Evolutionary conservation across 78 protist genomes (phyloP).

Genomic region (Guillardia theta): DNA sequence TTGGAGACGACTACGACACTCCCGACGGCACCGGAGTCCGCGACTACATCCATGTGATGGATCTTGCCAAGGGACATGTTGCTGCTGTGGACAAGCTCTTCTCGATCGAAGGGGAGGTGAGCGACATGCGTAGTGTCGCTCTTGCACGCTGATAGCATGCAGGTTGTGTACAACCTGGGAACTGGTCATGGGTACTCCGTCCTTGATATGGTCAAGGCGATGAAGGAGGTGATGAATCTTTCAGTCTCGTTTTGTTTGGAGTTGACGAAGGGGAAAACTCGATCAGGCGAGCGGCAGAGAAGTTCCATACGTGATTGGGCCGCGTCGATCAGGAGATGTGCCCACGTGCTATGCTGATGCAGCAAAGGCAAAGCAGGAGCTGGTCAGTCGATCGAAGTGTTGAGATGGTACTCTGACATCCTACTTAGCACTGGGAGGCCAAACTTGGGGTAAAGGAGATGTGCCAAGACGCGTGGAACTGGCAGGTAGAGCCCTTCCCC

Average conservation of each 20-base stretch:
- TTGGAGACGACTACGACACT: slow-evolving; percentile 95
- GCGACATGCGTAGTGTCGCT: neutral
- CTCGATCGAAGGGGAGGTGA: neutral
- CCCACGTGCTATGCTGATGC: slow-evolving; percentile 49
- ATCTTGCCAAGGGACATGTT: slow-evolving; percentile 80
- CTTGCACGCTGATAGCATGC: neutral
- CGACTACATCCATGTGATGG: slow-evolving; percentile 97
- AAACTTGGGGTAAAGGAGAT: slow-evolving; percentile 65
- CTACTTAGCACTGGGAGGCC: neutral
- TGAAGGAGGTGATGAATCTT: too few species aligned
- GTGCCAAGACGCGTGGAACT: slow-evolving; percentile 90
- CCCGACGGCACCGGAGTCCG: slow-evolving; percentile 97
- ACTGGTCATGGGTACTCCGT: slow-evolving; percentile 89
- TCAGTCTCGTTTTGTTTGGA: too few species aligned
- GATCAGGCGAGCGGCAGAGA: slow-evolving; percentile 70
- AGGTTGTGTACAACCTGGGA: slow-evolving; percentile 82
- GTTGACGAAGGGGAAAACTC: too few species aligned
- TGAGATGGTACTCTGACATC: neutral
- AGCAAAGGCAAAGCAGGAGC: slow-evolving; percentile 39
- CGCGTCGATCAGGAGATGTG: slow-evolving; percentile 62
- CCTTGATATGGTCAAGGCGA: slow-evolving; percentile 80
- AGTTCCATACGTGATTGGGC: slow-evolving; percentile 25
- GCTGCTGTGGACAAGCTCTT: slow-evolving; percentile 66
- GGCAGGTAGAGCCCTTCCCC: too few species aligned
- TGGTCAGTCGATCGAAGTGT: neutral